Evolutionary conservation across 2,329 filamentous ascomycete genomes (phyloP).

Genomic region (Domatiomyces globalis): DNA sequence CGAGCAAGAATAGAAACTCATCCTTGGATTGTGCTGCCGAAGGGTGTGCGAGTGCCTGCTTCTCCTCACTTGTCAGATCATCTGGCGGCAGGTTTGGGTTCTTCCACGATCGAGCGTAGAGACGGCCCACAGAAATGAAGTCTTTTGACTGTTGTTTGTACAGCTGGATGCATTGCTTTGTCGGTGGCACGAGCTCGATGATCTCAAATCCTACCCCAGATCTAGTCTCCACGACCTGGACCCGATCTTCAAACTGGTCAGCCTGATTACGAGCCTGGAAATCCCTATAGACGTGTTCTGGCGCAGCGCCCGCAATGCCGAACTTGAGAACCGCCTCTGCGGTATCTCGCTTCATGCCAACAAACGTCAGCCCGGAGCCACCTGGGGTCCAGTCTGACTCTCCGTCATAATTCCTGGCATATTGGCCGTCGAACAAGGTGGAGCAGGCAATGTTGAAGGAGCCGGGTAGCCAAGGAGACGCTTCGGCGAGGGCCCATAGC

Average conservation of each 20-base stretch:
- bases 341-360: conserved; percentile 32
- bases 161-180: conserved; percentile 30
- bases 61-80: conserved; percentile 26
- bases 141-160: conserved; percentile 31
- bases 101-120: conserved; percentile 38
- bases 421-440: conserved; percentile 48
- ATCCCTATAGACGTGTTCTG: conserved; percentile 23
- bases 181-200: conserved; percentile 34
- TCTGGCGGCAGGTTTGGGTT: conserved; percentile 28
- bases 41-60: conserved; percentile 1
- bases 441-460: conserved; percentile 66
- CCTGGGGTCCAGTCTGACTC: conserved; percentile 28
- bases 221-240: conserved; percentile 32
- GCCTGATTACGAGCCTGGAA: conserved; percentile 22
- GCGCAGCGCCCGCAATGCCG: conserved; percentile 35
- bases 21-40: conserved; percentile 16
- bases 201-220: conserved; percentile 45
- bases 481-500: conserved; percentile 43
- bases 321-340: conserved; percentile 38
- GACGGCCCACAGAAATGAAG: conserved; percentile 39
- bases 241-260: conserved; percentile 26
- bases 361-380: conserved; percentile 16
- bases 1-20: conserved; percentile 50
- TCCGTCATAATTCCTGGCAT: conserved; percentile 29
- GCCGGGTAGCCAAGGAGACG: conserved; percentile 50